phyloP scores from a whole-genome alignment of 1,284 basidiomycete species.

The Malassezia pachydermatis region DNA sequence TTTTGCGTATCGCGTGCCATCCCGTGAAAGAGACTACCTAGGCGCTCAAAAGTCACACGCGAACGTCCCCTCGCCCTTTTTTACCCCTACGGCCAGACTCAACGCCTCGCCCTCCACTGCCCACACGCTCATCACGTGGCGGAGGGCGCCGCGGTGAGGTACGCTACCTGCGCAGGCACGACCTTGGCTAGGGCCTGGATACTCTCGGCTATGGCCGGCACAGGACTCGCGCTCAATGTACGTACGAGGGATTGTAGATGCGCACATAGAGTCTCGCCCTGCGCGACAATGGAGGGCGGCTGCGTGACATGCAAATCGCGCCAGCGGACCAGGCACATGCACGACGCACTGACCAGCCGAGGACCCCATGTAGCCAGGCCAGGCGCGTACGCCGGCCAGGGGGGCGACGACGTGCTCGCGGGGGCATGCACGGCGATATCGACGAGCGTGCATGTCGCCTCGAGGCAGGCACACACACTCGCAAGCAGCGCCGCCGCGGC shows the following conservation, averaged over 20 bases:
- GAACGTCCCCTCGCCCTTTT: no score
- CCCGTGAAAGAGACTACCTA: no score
- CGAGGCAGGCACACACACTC: background rate
- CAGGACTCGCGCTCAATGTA: no score
- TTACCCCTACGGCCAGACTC: no score
- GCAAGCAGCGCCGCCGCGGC: constrained; percentile 3
- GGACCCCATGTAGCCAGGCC: constrained; percentile 1
- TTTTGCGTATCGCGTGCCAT: no score
- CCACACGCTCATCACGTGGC: no score
- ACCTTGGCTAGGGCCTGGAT: no score
- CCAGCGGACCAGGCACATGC: constrained; percentile 7
- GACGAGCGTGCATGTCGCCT: background rate
- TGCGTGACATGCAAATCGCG: background rate
- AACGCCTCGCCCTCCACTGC: no score
- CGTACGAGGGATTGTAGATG: background rate
- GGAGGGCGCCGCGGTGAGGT: no score
- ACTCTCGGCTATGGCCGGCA: no score
- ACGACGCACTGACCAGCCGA: background rate
- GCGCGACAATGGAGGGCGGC: background rate
- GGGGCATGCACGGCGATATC: background rate
- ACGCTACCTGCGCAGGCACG: no score
- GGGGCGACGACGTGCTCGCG: background rate
- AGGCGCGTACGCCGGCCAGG: constrained; percentile 1
- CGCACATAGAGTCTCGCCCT: background rate
- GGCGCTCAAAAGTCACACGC: no score